Conservation (phyloP, 768 basidiomycete genomes). For the Psilocybe azurescens region DNA sequence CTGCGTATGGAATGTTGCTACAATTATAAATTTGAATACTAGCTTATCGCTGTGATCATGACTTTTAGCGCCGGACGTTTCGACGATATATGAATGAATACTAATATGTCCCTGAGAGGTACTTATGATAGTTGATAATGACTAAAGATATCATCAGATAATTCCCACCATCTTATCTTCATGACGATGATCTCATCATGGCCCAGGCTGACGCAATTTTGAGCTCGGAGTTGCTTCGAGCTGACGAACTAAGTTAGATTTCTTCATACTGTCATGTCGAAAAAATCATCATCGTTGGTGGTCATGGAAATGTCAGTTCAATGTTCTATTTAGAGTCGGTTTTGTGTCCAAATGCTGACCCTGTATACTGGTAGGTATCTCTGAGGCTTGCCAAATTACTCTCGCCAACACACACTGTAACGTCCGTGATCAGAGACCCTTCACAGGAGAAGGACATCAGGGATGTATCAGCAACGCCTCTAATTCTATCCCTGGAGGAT, state of each 20-base stretch:
- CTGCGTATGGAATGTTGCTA: too few species aligned
- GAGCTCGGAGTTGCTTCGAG: not conserved
- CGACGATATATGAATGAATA: too few species aligned
- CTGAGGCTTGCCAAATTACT: constrained; percentile 57
- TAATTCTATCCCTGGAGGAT: constrained; percentile 63
- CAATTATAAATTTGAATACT: too few species aligned
- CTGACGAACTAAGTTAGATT: not conserved
- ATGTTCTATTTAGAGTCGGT: not conserved
- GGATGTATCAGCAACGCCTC: constrained; percentile 45
- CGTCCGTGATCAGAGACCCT: constrained; percentile 59
- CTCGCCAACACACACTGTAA: constrained; percentile 45
- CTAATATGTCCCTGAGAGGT: too few species aligned
- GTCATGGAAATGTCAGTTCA: constrained; percentile 52
- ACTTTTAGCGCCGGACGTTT: too few species aligned
- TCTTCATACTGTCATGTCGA: constrained; percentile 22
- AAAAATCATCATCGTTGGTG: constrained; percentile 56
- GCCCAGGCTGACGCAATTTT: too few species aligned
- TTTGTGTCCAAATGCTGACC: not conserved
- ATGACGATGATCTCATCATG: too few species aligned
- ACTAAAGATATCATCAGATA: too few species aligned
- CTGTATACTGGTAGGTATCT: constrained; percentile 38
- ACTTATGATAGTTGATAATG: too few species aligned
- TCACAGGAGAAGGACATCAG: constrained; percentile 54
- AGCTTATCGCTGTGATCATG: too few species aligned
- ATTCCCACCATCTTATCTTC: too few species aligned